A percentile compares a stretch with the other conserved stretches of the same genome.
Conservation (phyloP, 768 basidiomycete genomes). For the Rhizopogon salebrosus region DNA sequence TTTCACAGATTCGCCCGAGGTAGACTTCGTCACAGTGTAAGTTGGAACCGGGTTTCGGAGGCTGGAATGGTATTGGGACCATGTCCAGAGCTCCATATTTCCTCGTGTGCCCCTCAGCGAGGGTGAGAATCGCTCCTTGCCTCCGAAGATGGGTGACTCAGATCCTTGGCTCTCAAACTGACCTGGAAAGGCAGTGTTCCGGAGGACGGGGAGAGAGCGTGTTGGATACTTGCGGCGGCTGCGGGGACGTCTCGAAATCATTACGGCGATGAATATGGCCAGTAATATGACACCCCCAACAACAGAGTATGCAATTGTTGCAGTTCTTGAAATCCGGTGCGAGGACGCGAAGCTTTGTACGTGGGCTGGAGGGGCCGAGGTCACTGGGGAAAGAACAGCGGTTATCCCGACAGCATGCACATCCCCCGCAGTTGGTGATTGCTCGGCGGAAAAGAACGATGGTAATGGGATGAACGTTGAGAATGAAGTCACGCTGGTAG, state of each 20-base stretch:
- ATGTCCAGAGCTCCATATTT: slow-evolving; percentile 46
- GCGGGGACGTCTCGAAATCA: slow-evolving; percentile 44
- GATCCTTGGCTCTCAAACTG: slow-evolving; percentile 38
- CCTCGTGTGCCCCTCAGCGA: slow-evolving; percentile 28
- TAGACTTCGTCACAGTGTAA: slow-evolving; percentile 19
- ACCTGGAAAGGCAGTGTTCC: slow-evolving; percentile 47
- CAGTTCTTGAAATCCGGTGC: slow-evolving; percentile 40
- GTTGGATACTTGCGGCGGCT: slow-evolving; percentile 50
- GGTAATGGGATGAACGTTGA: slow-evolving; percentile 25
- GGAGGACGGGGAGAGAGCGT: slow-evolving; percentile 72
- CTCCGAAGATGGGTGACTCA: slow-evolving; percentile 75
- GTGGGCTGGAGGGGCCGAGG: slow-evolving; percentile 1
- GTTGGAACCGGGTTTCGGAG: slow-evolving; percentile 23
- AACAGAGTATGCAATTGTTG: slow-evolving; percentile 50
- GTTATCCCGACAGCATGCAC: slow-evolving; percentile 2
- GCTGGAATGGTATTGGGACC: slow-evolving; percentile 49
- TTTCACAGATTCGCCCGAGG: slow-evolving; percentile 9
- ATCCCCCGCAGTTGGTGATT: not conserved
- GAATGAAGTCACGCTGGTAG: not conserved
- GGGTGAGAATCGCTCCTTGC: slow-evolving; percentile 54
- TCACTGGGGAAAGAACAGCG: slow-evolving; percentile 8
- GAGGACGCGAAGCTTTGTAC: slow-evolving; percentile 9
- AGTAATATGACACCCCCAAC: slow-evolving; percentile 46
- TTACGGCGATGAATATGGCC: slow-evolving; percentile 42
- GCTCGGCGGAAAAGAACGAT: slow-evolving; percentile 9